These are phyloP conservation scores for Tuber calosporum DNA, from an alignment of 495 filamentous ascomycete genomes.

Conservation along the genomic window DNA sequence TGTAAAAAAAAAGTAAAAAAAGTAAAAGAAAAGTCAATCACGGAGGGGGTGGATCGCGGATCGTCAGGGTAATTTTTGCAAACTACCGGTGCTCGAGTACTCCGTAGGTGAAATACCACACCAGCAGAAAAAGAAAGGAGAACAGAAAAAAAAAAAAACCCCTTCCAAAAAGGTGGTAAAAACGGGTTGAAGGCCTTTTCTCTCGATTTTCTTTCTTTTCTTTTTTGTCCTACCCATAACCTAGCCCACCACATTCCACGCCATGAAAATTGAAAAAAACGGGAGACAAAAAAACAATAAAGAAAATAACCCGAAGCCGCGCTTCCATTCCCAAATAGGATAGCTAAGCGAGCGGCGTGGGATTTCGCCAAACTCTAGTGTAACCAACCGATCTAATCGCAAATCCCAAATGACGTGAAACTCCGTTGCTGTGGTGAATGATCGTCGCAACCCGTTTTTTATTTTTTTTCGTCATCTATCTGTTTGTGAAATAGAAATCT, in stretches of 20 bases:
- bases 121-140: background rate
- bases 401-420: slow-evolving; percentile 4
- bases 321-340: slow-evolving; percentile 15
- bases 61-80: background rate
- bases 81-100: no score
- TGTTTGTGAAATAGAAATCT: background rate
- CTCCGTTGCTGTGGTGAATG: background rate
- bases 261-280: background rate
- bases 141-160: background rate
- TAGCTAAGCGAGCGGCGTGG: slow-evolving; percentile 13
- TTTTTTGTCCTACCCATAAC: background rate
- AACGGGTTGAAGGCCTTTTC: background rate
- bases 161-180: background rate
- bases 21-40: no score
- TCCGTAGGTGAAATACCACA: background rate
- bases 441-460: slow-evolving; percentile 4
- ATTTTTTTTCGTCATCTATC: background rate
- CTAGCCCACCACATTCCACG: background rate
- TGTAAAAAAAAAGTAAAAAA: background rate
- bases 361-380: slow-evolving; percentile 16
- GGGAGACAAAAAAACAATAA: background rate
- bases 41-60: background rate
- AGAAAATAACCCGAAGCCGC: background rate
- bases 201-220: background rate
- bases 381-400: slow-evolving; percentile 8